Evolutionary conservation across 2,329 filamentous ascomycete species (phyloP), one percentile per base, ranked within the genome.

Genomic region (Niveomyces coronatus): DNA sequence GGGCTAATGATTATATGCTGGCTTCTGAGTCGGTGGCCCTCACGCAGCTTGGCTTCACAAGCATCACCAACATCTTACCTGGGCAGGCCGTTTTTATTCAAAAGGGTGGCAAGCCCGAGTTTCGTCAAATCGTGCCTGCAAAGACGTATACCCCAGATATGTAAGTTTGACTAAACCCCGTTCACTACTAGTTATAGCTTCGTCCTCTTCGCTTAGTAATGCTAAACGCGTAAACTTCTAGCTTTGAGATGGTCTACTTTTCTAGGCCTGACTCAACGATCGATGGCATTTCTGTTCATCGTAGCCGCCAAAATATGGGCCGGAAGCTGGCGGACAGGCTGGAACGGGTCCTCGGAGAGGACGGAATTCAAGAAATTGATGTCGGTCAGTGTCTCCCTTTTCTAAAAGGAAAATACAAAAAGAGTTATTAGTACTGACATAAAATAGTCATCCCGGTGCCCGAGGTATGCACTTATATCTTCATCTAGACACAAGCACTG

Each of bases 21-120:
- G 85, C 86, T 1, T 94, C 86, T 0, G 87, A 94, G 60, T 89
- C 82, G 8, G 79, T 94, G 35, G 87, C 86, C 8, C 65, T 94
- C 32, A 74, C 74, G 31, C 85, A 93, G 56, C 78, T 89, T 33
- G 85, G 85, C 13, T 94, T 91, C 63, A 67, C 60, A 23, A 69
- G 86, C 53, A 80, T 93, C 49, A 62, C 71, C 27, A 83, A 94
- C 52, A 83, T 94, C 46, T 63, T 80, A 38, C 86, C 87, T 0
- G 87, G 88, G 16, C 75, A 94, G 61, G 86, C 85, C 3, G 85
- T 93, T 44, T 86, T 93, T 53, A 79, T 93, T 45, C 69, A 81
- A 52, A 93, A 93, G 62, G 85, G 85, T 28, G 69, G 74, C 35
- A 65, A 69, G 38, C 85, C 85, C 1, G 71, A 79, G 33, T 91